These are phyloP conservation scores for Salix dunnii DNA, from an alignment of 345 rosid genomes.

Conservation along the genomic window DNA sequence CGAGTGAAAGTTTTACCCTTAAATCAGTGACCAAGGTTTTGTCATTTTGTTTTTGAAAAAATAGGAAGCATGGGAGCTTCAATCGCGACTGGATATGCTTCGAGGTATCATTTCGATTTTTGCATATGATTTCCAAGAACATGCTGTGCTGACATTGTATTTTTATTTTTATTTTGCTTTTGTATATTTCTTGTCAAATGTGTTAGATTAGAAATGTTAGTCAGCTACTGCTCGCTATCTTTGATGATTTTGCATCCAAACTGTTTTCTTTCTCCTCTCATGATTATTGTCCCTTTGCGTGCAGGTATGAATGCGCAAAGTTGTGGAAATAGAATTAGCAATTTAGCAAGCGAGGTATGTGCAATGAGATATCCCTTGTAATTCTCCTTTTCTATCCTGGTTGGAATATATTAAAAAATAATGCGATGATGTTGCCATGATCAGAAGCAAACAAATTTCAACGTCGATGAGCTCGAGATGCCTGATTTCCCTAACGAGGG, in stretches of 20 bases:
- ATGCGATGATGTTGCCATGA: constrained; percentile 15
- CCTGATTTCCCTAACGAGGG: constrained; percentile 53
- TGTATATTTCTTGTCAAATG: too few species aligned
- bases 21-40: neutral
- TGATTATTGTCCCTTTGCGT: neutral
- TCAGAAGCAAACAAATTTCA: constrained; percentile 25
- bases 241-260: neutral
- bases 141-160: neutral
- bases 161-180: too few species aligned
- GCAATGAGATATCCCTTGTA: neutral
- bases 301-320: constrained; percentile 32
- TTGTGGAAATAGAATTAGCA: constrained; percentile 12
- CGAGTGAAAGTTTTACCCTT: neutral
- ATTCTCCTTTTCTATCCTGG: neutral
- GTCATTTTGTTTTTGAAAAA: neutral
- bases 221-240: too few species aligned
- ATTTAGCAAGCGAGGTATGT: constrained; percentile 34
- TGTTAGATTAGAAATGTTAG: neutral
- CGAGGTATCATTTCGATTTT: constrained; percentile 36
- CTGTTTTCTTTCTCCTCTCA: neutral
- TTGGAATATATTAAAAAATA: neutral
- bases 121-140: too few species aligned
- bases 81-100: constrained; percentile 59
- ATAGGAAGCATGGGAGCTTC: constrained; percentile 61
- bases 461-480: constrained; percentile 52